phyloP scores from a whole-genome alignment of 2,329 filamentous ascomycete genomes.

The Aureobasidium sp. region DNA sequence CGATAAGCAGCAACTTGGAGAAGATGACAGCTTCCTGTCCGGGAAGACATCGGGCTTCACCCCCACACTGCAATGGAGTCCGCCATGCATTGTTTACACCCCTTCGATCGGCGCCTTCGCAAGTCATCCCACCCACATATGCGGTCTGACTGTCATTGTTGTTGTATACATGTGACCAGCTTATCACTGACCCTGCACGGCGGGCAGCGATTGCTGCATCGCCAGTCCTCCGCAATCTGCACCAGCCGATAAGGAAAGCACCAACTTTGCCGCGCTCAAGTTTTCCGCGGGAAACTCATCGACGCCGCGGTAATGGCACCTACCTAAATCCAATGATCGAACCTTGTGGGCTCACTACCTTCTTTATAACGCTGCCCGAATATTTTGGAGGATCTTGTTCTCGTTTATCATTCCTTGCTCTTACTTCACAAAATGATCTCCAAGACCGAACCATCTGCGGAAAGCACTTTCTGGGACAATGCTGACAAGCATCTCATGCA shows the following conservation, averaged over 20 bases:
- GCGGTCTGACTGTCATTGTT: too few species aligned
- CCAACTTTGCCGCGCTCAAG: background rate
- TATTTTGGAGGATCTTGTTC: background rate
- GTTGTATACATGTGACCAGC: too few species aligned
- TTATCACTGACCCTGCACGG: too few species aligned
- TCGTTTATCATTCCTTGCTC: background rate
- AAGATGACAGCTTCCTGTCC: background rate
- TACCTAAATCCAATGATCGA: background rate
- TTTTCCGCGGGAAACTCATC: background rate
- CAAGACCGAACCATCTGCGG: background rate
- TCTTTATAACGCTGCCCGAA: background rate
- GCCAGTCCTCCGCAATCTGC: background rate
- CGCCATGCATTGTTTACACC: too few species aligned
- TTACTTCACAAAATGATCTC: background rate
- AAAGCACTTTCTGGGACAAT: slow-evolving; percentile 7
- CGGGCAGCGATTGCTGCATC: too few species aligned
- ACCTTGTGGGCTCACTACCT: background rate
- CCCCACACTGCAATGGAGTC: background rate
- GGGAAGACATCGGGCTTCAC: background rate
- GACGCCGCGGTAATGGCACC: background rate
- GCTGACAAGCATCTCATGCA: slow-evolving; percentile 32
- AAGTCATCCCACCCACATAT: too few species aligned
- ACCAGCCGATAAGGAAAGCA: background rate
- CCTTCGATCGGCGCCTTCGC: too few species aligned
- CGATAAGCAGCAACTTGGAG: background rate